Evolutionary conservation across 495 filamentous ascomycete species (phyloP).

Genomic region (Rostrohypoxylon terebratum): DNA sequence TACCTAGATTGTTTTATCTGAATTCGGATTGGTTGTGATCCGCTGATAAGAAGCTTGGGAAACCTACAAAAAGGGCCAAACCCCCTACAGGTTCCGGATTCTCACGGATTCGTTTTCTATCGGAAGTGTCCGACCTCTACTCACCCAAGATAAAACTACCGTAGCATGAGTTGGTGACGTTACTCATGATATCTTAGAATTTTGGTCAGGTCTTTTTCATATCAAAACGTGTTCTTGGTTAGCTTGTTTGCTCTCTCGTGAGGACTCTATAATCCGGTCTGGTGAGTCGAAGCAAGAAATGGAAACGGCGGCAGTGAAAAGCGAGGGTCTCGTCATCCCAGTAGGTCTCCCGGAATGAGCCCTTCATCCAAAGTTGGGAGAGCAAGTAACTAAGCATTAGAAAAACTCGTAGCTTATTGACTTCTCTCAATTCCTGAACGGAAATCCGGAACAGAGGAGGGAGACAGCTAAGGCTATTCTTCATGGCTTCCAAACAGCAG

Average conservation of each 20-base stretch:
- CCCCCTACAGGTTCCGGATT: neutral
- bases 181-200: neutral
- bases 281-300: conserved; percentile 43
- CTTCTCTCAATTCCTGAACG: conserved; percentile 79
- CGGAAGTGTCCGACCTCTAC: conserved; percentile 26
- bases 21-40: neutral
- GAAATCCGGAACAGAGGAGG: conserved; percentile 69
- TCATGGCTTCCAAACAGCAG: conserved; percentile 82
- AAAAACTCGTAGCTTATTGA: conserved; percentile 76
- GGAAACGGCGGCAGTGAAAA: conserved; percentile 69
- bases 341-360: conserved; percentile 55
- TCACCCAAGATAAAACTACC: neutral
- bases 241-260: neutral
- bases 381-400: conserved; percentile 25
- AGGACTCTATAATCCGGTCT: neutral
- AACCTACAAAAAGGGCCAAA: neutral
- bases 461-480: conserved; percentile 77
- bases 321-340: conserved; percentile 76
- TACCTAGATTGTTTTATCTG: conserved; percentile 1
- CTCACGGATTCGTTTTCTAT: conserved; percentile 1
- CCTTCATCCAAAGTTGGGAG: neutral
- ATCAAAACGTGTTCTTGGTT: neutral
- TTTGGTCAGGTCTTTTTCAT: neutral
- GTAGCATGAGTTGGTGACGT: neutral
- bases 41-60: conserved; percentile 8